Evolutionary conservation across 345 rosid species (phyloP).

Genomic region (Boechera divaricarpa): DNA sequence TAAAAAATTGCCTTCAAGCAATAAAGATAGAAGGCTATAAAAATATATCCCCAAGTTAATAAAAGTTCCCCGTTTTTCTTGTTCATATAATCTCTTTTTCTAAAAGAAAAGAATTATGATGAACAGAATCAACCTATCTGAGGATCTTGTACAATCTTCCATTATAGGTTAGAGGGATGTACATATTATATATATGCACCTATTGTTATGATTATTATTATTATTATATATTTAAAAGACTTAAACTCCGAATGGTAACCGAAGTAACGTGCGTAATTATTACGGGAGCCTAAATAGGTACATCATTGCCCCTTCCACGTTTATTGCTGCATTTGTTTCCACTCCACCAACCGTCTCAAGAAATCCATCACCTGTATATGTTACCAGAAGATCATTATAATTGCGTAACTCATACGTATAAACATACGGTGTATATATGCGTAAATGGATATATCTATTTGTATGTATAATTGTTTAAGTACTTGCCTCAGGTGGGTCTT

Average conservation of each 20-base stretch:
- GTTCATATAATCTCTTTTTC: slow-evolving; percentile 28
- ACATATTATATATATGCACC: slow-evolving; percentile 31
- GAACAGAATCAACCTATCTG: slow-evolving; percentile 31
- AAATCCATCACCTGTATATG: slow-evolving; percentile 67
- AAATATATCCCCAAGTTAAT: neutral
- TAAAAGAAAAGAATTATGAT: slow-evolving; percentile 26
- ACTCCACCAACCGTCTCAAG: slow-evolving; percentile 60
- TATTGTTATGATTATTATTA: slow-evolving; percentile 5
- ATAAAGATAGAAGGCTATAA: slow-evolving; percentile 7
- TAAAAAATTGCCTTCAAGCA: slow-evolving; percentile 11
- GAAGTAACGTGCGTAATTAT: too few species aligned
- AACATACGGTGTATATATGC: neutral
- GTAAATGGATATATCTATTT: neutral
- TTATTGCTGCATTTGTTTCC: slow-evolving; percentile 56
- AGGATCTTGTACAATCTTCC: slow-evolving; percentile 41
- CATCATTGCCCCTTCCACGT: slow-evolving; percentile 6
- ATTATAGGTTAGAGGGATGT: slow-evolving; percentile 29
- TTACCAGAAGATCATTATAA: slow-evolving; percentile 16
- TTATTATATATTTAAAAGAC: neutral
- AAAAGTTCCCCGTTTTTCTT: slow-evolving; percentile 6
- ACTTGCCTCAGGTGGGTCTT: slow-evolving; percentile 73
- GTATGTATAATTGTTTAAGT: neutral
- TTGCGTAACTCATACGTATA: neutral
- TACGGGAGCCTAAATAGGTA: neutral
- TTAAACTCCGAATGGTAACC: neutral